Base-by-base conservation (phyloP, 1,284 basidiomycete species). In the Cystobasidium pallidum region DNA sequence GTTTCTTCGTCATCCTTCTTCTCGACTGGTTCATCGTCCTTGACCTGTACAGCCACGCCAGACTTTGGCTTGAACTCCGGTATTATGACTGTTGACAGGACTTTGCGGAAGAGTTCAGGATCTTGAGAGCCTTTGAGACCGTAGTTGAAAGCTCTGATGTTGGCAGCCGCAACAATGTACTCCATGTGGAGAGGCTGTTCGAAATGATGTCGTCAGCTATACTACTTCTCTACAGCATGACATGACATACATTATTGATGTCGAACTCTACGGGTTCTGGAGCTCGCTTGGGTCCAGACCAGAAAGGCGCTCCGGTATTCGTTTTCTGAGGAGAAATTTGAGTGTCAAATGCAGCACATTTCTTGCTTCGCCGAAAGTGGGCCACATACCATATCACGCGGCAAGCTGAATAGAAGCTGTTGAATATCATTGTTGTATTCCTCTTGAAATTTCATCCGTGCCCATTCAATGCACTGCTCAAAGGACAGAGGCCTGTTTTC, bases 131-230 rank as follows among this genome's bases (percentile, higher is more conserved):
- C 97, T 78, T 91, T 90, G 63, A 99, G 85, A 24, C 96, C 96
- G 80, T 99, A 99, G 85, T 99, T 99, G 85, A 88, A 97, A 8
- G 96, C 96, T 80, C 95, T 96, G 55, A 99, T 85, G 82, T 99
- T 98, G 73, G 96, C 94, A 26, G 90, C 94, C 13, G 95, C 87
- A 70, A 97, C 88, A 79, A 99, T 88, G 82, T 93, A 99, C 63
- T 88, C 86, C 65, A 98, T 83, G 81, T 99, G 95, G 11, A 88
- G 86, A 45, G 90, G 85, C 91, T 98, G 13, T 39, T n/a, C n/a
- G n/a, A n/a, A n/a, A n/a, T n/a, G n/a, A n/a, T n/a, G n/a, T n/a
- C n/a, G n/a, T n/a, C n/a, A n/a, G n/a, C n/a, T n/a, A n/a, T n/a
- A n/a, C n/a, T n/a, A n/a, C n/a, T n/a, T n/a, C n/a, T n/a, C n/a